Evolutionary conservation across 768 basidiomycete genomes (phyloP), one percentile per base, ranked within the genome.

Genomic region (Mycena indigotica): DNA sequence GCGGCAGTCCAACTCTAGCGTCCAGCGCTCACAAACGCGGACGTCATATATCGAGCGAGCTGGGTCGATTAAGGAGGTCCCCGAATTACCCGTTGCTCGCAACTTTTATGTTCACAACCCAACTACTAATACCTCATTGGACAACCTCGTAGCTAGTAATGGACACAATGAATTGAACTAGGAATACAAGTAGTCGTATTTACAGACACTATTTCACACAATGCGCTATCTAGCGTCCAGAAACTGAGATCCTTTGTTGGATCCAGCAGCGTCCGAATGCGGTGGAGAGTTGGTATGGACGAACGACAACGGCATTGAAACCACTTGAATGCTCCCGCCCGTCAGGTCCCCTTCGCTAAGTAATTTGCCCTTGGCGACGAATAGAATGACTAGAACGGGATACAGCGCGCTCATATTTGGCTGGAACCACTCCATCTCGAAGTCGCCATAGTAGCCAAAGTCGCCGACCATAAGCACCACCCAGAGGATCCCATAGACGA

Each of bases 341-440:
- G 49, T 25, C 13, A 45, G 41, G 10, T n/a, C 41, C 41, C 24
- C 41, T 23, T 45, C 41, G 41, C 41, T 45, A 23, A 45, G 16
- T 23, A 21, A n/a, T 23, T n/a, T 45, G 10, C 24, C 12, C 16
- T 23, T 15, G 10, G 41, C 16, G 10, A 45, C 41, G 16, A 45
- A n/a, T 15, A 45, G 21, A 8, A 45, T 45, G 10, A 45, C 24
- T 10, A 21, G 16, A 23, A 23, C 24, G 10, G 41, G 41, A 23
- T 45, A 45, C 12, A 45, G 41, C 52, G 30, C 52, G 32, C 57
- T 58, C 39, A 62, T 62, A 39, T 62, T 52, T 3, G 61, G 61
- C 40, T 62, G 61, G 26, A 62, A 62, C 61, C 61, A 62, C 48
- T 62, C 61, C 25, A 56, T 50, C 6, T 40, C 53, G n/a, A 62